These are phyloP conservation scores for Sclerotinia sclerotiorum DNA, from an alignment of 2,329 filamentous ascomycete genomes.

Conservation along the genomic window DNA sequence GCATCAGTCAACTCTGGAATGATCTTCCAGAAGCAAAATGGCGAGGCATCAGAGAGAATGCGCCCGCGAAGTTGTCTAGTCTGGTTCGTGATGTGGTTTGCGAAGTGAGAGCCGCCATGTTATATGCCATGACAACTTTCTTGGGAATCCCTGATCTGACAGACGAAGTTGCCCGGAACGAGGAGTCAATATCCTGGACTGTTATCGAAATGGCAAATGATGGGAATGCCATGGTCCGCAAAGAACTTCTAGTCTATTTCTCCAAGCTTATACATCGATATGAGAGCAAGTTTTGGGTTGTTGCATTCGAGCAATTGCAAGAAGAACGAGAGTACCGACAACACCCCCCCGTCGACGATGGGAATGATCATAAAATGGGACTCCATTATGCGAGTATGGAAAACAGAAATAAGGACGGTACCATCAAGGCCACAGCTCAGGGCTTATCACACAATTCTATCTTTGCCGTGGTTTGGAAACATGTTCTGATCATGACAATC, in stretches of 20 bases:
- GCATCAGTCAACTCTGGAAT: constrained; percentile 91
- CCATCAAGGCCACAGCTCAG: constrained; percentile 55
- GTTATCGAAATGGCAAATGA: constrained; percentile 90
- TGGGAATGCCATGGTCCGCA: constrained; percentile 89
- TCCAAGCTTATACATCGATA: constrained; percentile 89
- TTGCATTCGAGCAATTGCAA: constrained; percentile 84
- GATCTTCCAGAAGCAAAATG: constrained; percentile 92
- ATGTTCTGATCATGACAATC: constrained; percentile 83
- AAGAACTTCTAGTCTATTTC: constrained; percentile 89
- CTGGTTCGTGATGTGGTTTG: constrained; percentile 83
- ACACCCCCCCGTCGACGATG: constrained; percentile 55
- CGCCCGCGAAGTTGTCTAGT: constrained; percentile 72
- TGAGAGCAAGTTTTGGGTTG: constrained; percentile 87
- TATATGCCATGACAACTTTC: constrained; percentile 92
- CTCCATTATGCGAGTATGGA: constrained; percentile 60
- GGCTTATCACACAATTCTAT: constrained; percentile 81
- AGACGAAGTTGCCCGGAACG: constrained; percentile 84
- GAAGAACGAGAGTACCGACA: constrained; percentile 75
- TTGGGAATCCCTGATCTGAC: constrained; percentile 90
- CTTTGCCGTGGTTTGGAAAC: constrained; percentile 92
- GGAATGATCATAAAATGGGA: constrained; percentile 60
- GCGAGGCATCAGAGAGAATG: constrained; percentile 86
- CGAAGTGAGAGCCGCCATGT: constrained; percentile 89
- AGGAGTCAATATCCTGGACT: constrained; percentile 86
- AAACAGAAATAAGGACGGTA: constrained; percentile 57